These are phyloP conservation scores for Peronospora belbahrii DNA, from an alignment of 352 stramenopile genomes.

Conservation along the genomic window DNA sequence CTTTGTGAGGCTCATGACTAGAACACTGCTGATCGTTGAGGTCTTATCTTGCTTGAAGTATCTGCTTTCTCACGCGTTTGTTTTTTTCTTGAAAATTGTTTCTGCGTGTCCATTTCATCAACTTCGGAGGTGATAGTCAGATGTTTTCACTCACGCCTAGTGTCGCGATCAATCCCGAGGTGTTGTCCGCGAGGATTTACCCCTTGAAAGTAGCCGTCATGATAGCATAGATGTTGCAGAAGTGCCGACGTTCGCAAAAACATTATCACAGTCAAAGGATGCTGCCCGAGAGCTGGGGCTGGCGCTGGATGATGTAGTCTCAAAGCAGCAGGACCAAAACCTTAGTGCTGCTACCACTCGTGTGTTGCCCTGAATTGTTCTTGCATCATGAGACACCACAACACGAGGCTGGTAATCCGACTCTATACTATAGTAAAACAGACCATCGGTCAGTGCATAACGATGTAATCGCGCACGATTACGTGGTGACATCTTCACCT, in stretches of 20 bases:
- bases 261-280: conserved; percentile 1
- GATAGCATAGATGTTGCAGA: not conserved
- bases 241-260: conserved; percentile 2
- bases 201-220: not conserved
- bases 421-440: no score
- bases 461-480: no score
- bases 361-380: no score
- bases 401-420: no score
- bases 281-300: conserved; percentile 10
- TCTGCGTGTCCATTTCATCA: no score
- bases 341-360: conserved; percentile 8
- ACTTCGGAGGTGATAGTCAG: not conserved
- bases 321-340: conserved; percentile 1
- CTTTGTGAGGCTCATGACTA: no score
- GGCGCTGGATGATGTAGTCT: conserved; percentile 12
- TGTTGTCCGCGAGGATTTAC: not conserved
- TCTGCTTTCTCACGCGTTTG: conserved; percentile 1
- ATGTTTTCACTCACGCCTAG: not conserved
- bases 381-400: no score
- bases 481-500: no score
- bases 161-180: not conserved
- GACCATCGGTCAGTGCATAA: no score
- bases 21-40: not conserved
- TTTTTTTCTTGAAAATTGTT: no score
- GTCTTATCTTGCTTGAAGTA: not conserved